These are phyloP conservation scores for Aureobasidium mangrovei DNA, from an alignment of 2,329 filamentous ascomycete species.

Conservation along the genomic window DNA sequence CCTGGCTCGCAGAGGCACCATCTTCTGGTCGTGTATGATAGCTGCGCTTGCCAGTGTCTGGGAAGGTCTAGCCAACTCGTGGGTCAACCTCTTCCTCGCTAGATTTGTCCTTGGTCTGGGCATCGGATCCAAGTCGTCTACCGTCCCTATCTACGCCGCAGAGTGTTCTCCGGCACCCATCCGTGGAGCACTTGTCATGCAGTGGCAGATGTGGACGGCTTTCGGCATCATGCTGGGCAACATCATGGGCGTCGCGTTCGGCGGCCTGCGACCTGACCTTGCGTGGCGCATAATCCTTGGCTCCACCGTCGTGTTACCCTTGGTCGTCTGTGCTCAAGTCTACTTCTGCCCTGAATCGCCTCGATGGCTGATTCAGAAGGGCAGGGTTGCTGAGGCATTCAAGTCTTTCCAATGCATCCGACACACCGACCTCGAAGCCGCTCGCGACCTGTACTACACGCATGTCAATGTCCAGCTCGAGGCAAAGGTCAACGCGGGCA, in stretches of 20 bases:
- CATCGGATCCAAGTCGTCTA: constrained; percentile 16
- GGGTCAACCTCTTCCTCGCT: constrained; percentile 14
- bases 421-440: constrained; percentile 33
- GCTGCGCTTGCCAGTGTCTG: constrained; percentile 11
- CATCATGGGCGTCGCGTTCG: constrained; percentile 32
- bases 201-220: constrained; percentile 32
- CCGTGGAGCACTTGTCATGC: constrained; percentile 23
- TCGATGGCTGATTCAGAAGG: constrained; percentile 34
- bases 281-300: constrained; percentile 41
- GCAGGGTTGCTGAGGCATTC: constrained; percentile 30
- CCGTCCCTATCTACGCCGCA: constrained; percentile 16
- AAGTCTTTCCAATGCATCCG: constrained; percentile 31
- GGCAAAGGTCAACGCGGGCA: constrained; percentile 24
- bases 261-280: constrained; percentile 19
- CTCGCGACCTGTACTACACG: constrained; percentile 35
- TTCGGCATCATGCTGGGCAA: constrained; percentile 41
- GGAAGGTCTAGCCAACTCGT: constrained; percentile 10
- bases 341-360: constrained; percentile 19
- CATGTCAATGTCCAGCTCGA: constrained; percentile 29
- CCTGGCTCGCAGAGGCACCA: constrained; percentile 28
- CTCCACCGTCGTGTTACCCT: constrained; percentile 39
- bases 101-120: constrained; percentile 17
- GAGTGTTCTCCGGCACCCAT: constrained; percentile 16
- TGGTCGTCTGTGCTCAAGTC: constrained; percentile 37
- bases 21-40: constrained; percentile 27